Evolutionary conservation across 1,284 basidiomycete genomes (phyloP).

Genomic region (Omphalotus olearius): DNA sequence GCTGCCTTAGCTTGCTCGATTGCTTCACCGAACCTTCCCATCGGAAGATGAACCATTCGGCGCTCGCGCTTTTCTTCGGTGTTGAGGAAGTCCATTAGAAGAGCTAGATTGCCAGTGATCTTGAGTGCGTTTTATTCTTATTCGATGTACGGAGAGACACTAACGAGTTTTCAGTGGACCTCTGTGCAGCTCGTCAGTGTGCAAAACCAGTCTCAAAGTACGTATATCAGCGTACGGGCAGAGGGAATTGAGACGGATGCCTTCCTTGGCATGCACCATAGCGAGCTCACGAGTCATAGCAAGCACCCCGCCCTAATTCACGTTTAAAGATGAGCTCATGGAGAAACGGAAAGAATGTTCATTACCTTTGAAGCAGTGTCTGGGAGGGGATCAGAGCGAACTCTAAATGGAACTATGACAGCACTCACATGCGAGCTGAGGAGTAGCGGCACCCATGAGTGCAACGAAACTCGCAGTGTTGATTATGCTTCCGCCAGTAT

Average conservation of each 20-base stretch:
- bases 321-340: background rate
- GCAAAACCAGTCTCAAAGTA: background rate
- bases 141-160: slow-evolving; percentile 20
- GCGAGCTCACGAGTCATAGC: slow-evolving; percentile 98
- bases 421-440: slow-evolving; percentile 87
- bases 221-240: slow-evolving; percentile 72
- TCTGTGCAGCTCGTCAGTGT: slow-evolving; percentile 34
- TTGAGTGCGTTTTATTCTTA: background rate
- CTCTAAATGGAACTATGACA: background rate
- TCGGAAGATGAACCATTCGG: slow-evolving; percentile 87
- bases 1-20: slow-evolving; percentile 91
- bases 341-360: background rate
- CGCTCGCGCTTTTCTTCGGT: slow-evolving; percentile 95
- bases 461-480: slow-evolving; percentile 97
- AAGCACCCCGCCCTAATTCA: slow-evolving; percentile 79
- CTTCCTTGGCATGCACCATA: slow-evolving; percentile 95
- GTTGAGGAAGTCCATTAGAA: slow-evolving; percentile 97
- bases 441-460: slow-evolving; percentile 90
- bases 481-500: slow-evolving; percentile 89
- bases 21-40: slow-evolving; percentile 97
- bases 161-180: slow-evolving; percentile 89
- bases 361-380: slow-evolving; percentile 82
- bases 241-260: slow-evolving; percentile 91
- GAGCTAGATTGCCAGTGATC: slow-evolving; percentile 41
- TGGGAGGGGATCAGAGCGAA: slow-evolving; percentile 23